A percentile compares a stretch with the other conserved stretches of the same genome.
phyloP scores from a whole-genome alignment of 768 basidiomycete genomes.

The Rhodocollybia butyracea region DNA sequence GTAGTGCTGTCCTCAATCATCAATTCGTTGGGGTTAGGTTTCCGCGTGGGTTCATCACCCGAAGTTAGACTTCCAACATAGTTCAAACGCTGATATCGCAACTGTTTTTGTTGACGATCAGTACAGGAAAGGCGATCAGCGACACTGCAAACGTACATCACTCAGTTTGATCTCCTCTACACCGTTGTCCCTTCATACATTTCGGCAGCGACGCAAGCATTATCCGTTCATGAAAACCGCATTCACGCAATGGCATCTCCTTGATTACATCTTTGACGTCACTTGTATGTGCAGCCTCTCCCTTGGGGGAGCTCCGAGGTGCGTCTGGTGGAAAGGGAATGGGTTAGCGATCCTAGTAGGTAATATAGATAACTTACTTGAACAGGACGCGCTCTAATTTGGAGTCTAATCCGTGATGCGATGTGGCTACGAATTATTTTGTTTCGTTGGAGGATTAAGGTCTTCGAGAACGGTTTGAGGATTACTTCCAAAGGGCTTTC shows the following conservation, averaged over 20 bases:
- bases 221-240: constrained; percentile 84
- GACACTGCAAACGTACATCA: constrained; percentile 52
- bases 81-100: constrained; percentile 72
- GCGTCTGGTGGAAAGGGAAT: constrained; percentile 42
- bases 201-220: constrained; percentile 83
- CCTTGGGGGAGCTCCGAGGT: constrained; percentile 70
- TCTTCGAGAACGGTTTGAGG: no score
- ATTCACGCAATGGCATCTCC: constrained; percentile 79
- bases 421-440: no score
- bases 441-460: no score
- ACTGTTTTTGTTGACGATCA: constrained; percentile 31
- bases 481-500: no score
- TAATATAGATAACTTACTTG: no score
- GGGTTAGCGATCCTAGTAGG: background rate
- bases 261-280: constrained; percentile 80
- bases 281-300: constrained; percentile 55
- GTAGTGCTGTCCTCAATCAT: constrained; percentile 63
- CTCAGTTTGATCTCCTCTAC: constrained; percentile 87
- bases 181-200: constrained; percentile 78
- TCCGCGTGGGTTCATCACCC: constrained; percentile 52
- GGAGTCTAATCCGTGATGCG: no score
- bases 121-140: constrained; percentile 2
- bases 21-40: constrained; percentile 64
- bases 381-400: no score
- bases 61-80: constrained; percentile 64